These are phyloP conservation scores for Fusarium kyushuense DNA, from an alignment of 2,329 filamentous ascomycete species.

Conservation along the genomic window DNA sequence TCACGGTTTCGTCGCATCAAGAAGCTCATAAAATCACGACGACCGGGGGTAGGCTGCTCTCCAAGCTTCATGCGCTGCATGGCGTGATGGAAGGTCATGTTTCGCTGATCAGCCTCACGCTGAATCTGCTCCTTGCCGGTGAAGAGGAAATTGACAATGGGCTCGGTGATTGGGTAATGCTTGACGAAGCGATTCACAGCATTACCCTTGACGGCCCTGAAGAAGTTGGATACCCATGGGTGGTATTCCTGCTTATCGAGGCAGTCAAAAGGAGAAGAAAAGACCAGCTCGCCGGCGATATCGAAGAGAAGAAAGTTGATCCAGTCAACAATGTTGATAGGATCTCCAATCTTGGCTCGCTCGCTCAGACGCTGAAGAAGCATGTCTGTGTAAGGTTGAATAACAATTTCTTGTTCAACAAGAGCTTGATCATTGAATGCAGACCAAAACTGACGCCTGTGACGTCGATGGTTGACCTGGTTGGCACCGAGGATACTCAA, in stretches of 20 bases:
- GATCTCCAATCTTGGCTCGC: neutral
- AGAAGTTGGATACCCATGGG: constrained; percentile 1
- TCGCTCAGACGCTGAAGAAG: neutral
- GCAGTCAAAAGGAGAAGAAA: neutral
- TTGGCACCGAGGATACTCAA: neutral
- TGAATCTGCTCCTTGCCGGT: neutral
- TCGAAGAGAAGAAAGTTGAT: constrained; percentile 1
- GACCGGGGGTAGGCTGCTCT: neutral
- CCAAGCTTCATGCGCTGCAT: constrained; percentile 4
- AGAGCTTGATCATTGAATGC: neutral
- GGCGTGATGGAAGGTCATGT: constrained; percentile 5
- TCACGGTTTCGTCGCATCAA: neutral
- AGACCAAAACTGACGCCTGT: neutral
- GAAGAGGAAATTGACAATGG: neutral
- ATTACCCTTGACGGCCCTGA: neutral
- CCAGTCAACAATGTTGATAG: neutral
- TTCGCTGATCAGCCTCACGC: neutral
- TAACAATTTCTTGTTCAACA: neutral
- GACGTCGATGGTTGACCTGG: neutral
- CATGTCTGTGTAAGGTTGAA: neutral
- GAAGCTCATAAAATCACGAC: constrained; percentile 7
- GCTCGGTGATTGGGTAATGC: neutral
- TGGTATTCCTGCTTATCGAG: constrained; percentile 1
- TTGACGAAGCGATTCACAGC: neutral
- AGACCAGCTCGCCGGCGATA: neutral